phyloP scores from a whole-genome alignment of 1,284 basidiomycete species.

The Binderoboletus segoi region DNA sequence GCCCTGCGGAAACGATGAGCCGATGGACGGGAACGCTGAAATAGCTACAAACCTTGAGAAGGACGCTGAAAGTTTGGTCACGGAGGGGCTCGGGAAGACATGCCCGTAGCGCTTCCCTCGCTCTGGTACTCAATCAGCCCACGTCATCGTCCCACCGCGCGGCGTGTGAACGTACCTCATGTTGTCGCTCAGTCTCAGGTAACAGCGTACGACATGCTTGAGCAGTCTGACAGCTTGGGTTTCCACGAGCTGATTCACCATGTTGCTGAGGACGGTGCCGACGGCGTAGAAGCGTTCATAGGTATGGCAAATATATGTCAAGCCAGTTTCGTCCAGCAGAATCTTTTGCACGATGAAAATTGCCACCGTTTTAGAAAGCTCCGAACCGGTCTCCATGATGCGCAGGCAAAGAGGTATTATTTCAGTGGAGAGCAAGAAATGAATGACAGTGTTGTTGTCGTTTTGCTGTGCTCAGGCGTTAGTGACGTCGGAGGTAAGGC shows the following conservation, averaged over 20 bases:
- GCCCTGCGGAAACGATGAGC: slow-evolving; percentile 52
- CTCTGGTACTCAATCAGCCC: slow-evolving; percentile 51
- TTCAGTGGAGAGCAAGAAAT: slow-evolving; percentile 98
- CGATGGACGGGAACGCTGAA: background rate
- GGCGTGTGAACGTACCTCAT: slow-evolving; percentile 63
- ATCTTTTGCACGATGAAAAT: slow-evolving; percentile 99
- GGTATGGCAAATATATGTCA: slow-evolving; percentile 99
- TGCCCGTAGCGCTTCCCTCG: slow-evolving; percentile 92
- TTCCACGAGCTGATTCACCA: slow-evolving; percentile 97
- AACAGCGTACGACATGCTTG: slow-evolving; percentile 98
- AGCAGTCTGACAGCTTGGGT: slow-evolving; percentile 95
- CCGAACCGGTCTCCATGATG: slow-evolving; percentile 99
- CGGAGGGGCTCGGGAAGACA: slow-evolving; percentile 97
- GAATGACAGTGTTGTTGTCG: slow-evolving; percentile 98
- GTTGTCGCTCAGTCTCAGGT: slow-evolving; percentile 95
- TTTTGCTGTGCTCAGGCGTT: slow-evolving; percentile 71
- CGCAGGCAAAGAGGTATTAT: slow-evolving; percentile 99
- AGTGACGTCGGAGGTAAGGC: background rate
- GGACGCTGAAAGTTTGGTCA: slow-evolving; percentile 90
- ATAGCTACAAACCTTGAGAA: slow-evolving; percentile 72
- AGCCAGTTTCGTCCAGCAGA: slow-evolving; percentile 94
- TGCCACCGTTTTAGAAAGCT: slow-evolving; percentile 98
- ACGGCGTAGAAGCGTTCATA: slow-evolving; percentile 99
- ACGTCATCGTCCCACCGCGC: slow-evolving; percentile 6
- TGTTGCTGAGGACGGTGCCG: slow-evolving; percentile 97